Evolutionary conservation across 2,329 filamentous ascomycete genomes (phyloP).

Genomic region (Escovopsis sp.): DNA sequence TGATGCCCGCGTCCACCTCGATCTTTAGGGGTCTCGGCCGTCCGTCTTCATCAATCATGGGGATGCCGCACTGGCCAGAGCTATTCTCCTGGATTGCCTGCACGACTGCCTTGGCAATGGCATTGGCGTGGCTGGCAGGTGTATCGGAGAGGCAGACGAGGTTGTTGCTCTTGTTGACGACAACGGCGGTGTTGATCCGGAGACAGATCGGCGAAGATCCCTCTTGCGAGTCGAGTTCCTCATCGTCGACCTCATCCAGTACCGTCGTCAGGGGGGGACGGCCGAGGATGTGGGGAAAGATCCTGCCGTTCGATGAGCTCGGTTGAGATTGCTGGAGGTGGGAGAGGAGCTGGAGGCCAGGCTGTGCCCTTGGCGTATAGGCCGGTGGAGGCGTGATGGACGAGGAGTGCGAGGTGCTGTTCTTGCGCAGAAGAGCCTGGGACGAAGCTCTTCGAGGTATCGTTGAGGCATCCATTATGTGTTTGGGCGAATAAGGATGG

Average conservation of each 20-base stretch:
- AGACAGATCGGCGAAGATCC: conserved; percentile 26
- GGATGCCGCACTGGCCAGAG: conserved; percentile 22
- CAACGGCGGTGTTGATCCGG: conserved; percentile 31
- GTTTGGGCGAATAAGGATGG: not conserved
- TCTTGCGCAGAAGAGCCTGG: conserved; percentile 9
- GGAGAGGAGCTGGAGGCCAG: conserved; percentile 5
- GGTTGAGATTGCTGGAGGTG: conserved; percentile 8
- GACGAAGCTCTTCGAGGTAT: not conserved
- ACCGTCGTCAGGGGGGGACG: conserved; percentile 2
- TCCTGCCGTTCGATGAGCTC: not conserved
- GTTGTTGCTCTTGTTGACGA: conserved; percentile 32
- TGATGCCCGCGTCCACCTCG: conserved; percentile 29
- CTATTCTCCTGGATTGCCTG: conserved; percentile 27
- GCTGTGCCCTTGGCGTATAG: conserved; percentile 12
- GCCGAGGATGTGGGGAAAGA: conserved; percentile 1
- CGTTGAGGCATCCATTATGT: conserved; percentile 4
- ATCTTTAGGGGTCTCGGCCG: conserved; percentile 25
- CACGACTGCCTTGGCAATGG: conserved; percentile 29
- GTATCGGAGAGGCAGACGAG: conserved; percentile 27
- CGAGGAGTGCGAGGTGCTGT: conserved; percentile 4
- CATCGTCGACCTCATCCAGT: conserved; percentile 7
- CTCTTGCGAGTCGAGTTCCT: conserved; percentile 8
- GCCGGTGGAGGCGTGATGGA: conserved; percentile 14
- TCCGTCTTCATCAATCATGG: conserved; percentile 31
- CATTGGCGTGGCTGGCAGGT: conserved; percentile 23